Base-by-base conservation (phyloP, 148 eudicot species). In the Cornus kousa region DNA sequence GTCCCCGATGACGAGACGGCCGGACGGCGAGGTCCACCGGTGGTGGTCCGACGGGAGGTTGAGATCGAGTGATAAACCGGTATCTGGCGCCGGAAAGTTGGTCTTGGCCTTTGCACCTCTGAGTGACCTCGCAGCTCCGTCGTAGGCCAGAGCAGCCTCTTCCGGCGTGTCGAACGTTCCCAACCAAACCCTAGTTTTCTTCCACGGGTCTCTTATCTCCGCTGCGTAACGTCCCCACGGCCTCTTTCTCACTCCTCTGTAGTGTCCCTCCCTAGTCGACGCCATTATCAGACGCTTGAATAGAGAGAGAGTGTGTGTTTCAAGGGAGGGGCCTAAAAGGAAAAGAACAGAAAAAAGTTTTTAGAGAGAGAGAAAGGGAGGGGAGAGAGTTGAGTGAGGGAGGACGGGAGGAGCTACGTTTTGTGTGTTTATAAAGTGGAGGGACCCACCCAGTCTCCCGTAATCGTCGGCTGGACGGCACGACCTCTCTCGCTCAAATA, bases 141-240 rank as follows among this genome's bases (percentile, higher is more conserved):
- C 92, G 78, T 89, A 89, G 55, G 92, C 92, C 12, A 87, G 6
- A 13, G 92, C 92, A 0, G 92, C 92, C 70, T 89, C 88, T 66
- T 87, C 92, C 0, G 92, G 92, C 1, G 90, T 85, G 80, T 89
- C 92, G 71, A 89, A 89, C 0, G 92, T 89, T 40, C 92, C 92
- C 9, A 89, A 39, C 92, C 92, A 88, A 40, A 88, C 91, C 3
- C 91, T 79, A 3, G 91, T 88, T n/a, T 86, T 86, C 91, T 88
- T 88, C 91, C 89, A 88, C 0, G 91, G 91, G 82, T 88, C 91
- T 28, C 91, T 87, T 14, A 88, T 88, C 79, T 88, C 91, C 0
- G 91, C 91, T 5, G 91, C 91, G 83, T 88, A 88, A 0, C 91
- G 87, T 5, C 91, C 91, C 91, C 91, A 89, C 33, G 92, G 92